A percentile compares a stretch with the other conserved stretches of the same genome.
Evolutionary conservation across 306 rosid species (phyloP).

Genomic region (Corylus heterophylla): DNA sequence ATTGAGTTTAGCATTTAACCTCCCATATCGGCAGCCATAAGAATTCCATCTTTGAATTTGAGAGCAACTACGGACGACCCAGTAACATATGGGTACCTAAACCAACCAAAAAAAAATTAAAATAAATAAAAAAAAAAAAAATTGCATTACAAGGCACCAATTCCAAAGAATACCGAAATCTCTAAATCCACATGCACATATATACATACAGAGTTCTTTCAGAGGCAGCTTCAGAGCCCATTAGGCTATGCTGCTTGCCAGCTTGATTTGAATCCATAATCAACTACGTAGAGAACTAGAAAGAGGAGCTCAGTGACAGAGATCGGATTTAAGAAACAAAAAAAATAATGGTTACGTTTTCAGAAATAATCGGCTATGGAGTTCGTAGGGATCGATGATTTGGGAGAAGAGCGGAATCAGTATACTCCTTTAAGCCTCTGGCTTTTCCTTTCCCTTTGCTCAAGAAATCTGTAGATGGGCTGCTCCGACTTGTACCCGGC

Average conservation of each 20-base stretch:
- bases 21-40: slow-evolving; percentile 96
- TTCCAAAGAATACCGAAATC: slow-evolving; percentile 8
- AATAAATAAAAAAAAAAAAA: too few relatives aligned
- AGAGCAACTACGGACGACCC: slow-evolving; percentile 89
- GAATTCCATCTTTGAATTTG: slow-evolving; percentile 93
- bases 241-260: slow-evolving; percentile 13
- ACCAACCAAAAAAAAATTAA: not conserved
- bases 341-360: too few relatives aligned
- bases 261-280: slow-evolving; percentile 37
- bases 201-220: slow-evolving; percentile 67
- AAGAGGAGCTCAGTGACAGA: not conserved
- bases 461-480: slow-evolving; percentile 26
- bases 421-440: too few relatives aligned
- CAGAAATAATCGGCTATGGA: not conserved
- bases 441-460: slow-evolving; percentile 31
- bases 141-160: not conserved
- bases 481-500: not conserved
- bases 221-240: slow-evolving; percentile 39
- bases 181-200: not conserved
- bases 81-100: slow-evolving; percentile 88
- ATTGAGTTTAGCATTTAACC: slow-evolving; percentile 45
- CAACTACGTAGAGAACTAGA: slow-evolving; percentile 11
- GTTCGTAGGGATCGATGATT: too few relatives aligned
- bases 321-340: not conserved
- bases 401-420: too few relatives aligned